phyloP scores from a whole-genome alignment of 202 grass and related monocot species.

The Brachypodium distachyon region DNA sequence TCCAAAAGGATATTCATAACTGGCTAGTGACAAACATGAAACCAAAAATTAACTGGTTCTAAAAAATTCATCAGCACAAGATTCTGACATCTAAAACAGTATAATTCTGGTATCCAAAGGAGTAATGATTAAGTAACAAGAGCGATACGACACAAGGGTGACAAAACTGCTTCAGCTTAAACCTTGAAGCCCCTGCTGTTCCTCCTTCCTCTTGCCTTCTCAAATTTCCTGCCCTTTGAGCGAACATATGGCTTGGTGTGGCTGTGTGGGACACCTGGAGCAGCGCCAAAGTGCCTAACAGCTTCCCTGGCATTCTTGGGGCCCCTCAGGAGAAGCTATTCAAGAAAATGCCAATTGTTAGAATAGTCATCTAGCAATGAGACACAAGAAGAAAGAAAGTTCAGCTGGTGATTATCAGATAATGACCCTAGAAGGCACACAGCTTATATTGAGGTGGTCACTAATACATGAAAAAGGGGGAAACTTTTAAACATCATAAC shows the following conservation, averaged over 20 bases:
- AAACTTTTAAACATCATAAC: background rate
- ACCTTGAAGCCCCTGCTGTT: conserved; percentile 83
- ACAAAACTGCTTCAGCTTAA: background rate
- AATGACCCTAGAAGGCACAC: background rate
- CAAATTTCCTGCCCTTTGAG: conserved; percentile 79
- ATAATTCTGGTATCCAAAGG: background rate
- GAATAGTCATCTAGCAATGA: background rate
- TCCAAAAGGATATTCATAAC: background rate
- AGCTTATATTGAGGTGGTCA: background rate
- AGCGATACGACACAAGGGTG: background rate
- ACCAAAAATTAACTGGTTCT: conserved; percentile 4
- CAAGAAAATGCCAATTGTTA: background rate
- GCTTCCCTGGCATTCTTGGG: conserved; percentile 84
- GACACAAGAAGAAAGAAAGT: background rate
- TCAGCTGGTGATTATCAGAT: background rate
- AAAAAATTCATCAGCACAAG: background rate
- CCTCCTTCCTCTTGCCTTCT: conserved; percentile 67
- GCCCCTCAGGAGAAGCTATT: conserved; percentile 58
- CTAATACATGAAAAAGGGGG: background rate
- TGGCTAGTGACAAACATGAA: background rate
- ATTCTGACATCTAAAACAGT: conserved; percentile 15
- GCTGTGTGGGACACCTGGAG: conserved; percentile 73
- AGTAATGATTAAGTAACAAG: background rate
- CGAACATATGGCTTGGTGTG: conserved; percentile 80
- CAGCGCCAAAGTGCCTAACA: conserved; percentile 66